Evolutionary conservation across 768 basidiomycete species (phyloP).

Genomic region (Psilocybe sp.): DNA sequence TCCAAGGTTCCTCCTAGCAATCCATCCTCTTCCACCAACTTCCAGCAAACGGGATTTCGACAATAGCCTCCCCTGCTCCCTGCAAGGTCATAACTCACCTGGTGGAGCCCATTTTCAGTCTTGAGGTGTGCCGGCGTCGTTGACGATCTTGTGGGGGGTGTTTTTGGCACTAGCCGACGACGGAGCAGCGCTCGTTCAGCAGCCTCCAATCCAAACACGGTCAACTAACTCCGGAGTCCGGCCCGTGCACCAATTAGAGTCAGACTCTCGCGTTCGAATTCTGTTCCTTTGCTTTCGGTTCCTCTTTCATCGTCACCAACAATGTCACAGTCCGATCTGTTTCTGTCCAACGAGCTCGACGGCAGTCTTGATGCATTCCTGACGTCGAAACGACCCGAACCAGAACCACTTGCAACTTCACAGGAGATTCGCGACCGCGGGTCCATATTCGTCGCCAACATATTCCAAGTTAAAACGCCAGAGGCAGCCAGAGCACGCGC

Average conservation of each 20-base stretch:
- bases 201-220: conserved; percentile 29
- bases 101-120: conserved; percentile 73
- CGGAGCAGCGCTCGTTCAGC: conserved; percentile 17
- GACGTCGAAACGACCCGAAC: conserved; percentile 38
- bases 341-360: conserved; percentile 15
- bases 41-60: conserved; percentile 11
- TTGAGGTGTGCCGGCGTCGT: conserved; percentile 47
- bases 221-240: conserved; percentile 17
- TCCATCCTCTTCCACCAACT: conserved; percentile 40
- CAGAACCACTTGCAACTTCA: conserved; percentile 52
- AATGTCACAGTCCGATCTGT: conserved; percentile 19
- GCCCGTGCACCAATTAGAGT: conserved; percentile 1
- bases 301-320: neutral
- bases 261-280: neutral
- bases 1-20: conserved; percentile 27
- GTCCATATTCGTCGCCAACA: conserved; percentile 66
- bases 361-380: conserved; percentile 54
- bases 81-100: conserved; percentile 50
- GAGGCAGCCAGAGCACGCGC: conserved; percentile 49
- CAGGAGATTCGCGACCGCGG: conserved; percentile 75
- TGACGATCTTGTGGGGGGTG: conserved; percentile 38
- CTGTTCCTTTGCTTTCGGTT: neutral
- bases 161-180: conserved; percentile 23
- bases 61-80: conserved; percentile 17
- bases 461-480: conserved; percentile 53